Evolutionary conservation across 352 stramenopile species (phyloP).

Genomic region (Phytopythium chamaehyphon): DNA sequence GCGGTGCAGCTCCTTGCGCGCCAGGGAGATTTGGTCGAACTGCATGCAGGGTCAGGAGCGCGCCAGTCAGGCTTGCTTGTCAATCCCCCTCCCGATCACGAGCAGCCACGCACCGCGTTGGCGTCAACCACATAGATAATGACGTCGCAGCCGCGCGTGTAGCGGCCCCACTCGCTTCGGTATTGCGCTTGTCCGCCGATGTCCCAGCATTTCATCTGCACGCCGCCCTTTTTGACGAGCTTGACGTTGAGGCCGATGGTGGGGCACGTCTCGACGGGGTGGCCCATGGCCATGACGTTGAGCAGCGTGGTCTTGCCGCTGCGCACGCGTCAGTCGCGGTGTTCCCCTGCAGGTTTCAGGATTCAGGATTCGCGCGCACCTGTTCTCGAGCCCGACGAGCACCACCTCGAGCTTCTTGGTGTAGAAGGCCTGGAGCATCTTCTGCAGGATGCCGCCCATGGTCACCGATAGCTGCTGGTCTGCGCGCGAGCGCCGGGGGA

Average conservation of each 20-base stretch:
- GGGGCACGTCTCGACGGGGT: slow-evolving; percentile 95
- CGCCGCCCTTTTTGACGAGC: slow-evolving; percentile 93
- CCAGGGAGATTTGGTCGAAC: slow-evolving; percentile 92
- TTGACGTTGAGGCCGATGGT: slow-evolving; percentile 98
- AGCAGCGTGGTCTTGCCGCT: slow-evolving; percentile 96
- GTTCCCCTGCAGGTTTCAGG: not conserved
- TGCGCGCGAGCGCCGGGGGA: not conserved
- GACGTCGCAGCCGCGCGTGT: slow-evolving; percentile 96
- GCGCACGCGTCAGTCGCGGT: slow-evolving; percentile 1
- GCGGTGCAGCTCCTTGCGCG: slow-evolving; percentile 92
- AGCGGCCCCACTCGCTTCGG: slow-evolving; percentile 91
- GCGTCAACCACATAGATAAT: slow-evolving; percentile 99
- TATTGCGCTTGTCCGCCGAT: slow-evolving; percentile 97
- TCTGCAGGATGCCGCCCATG: slow-evolving; percentile 93
- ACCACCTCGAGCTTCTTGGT: slow-evolving; percentile 97
- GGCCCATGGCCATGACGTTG: slow-evolving; percentile 94
- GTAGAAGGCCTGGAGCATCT: slow-evolving; percentile 95
- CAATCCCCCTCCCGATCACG: not conserved
- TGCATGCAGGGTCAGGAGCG: slow-evolving; percentile 14
- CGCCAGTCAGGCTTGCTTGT: no score
- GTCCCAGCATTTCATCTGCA: slow-evolving; percentile 99
- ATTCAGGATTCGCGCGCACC: slow-evolving; percentile 33
- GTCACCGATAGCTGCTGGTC: slow-evolving; percentile 9
- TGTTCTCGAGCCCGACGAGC: slow-evolving; percentile 96
- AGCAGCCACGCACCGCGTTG: slow-evolving; percentile 75